Evolutionary conservation across 805 yeast genomes (phyloP).

Genomic region (Ogataea henricii): DNA sequence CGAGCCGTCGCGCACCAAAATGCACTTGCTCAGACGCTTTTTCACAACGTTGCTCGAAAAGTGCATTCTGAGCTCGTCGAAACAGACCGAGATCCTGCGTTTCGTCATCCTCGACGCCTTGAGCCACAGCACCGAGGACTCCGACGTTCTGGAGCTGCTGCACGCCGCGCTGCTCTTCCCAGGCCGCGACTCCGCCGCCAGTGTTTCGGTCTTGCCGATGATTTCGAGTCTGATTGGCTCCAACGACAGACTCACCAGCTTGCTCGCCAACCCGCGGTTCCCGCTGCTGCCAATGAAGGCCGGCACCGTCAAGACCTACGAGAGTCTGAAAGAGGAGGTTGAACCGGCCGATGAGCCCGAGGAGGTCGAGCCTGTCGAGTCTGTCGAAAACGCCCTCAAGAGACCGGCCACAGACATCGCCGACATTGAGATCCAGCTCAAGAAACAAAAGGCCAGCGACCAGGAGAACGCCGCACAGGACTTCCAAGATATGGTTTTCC

Average conservation of each 20-base stretch:
- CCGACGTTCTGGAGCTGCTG: conserved; percentile 48
- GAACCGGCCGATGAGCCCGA: conserved; percentile 8
- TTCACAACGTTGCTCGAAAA: conserved; percentile 49
- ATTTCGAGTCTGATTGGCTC: conserved; percentile 53
- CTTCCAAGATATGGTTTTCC: conserved; percentile 20
- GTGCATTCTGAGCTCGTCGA: conserved; percentile 59
- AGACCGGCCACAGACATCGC: conserved; percentile 7
- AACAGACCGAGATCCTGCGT: conserved; percentile 58
- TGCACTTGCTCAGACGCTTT: conserved; percentile 43
- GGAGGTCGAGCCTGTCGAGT: conserved; percentile 16
- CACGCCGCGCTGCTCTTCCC: conserved; percentile 68
- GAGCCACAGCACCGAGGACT: conserved; percentile 27
- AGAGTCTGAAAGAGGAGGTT: conserved; percentile 1
- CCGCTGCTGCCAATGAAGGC: conserved; percentile 44
- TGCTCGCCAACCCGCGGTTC: conserved; percentile 73
- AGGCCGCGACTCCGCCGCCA: conserved; percentile 49
- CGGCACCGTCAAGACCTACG: not conserved
- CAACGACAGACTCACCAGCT: conserved; percentile 52
- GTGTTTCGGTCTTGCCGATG: conserved; percentile 69
- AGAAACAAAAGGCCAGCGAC: conserved; percentile 18
- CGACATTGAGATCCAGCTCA: conserved; percentile 13
- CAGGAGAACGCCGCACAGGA: conserved; percentile 11
- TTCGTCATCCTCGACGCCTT: conserved; percentile 44
- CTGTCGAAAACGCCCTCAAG: not conserved
- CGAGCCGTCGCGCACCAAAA: conserved; percentile 42